Evolutionary conservation across 1,284 basidiomycete species (phyloP).

Genomic region (Sanghuangporus baumii): DNA sequence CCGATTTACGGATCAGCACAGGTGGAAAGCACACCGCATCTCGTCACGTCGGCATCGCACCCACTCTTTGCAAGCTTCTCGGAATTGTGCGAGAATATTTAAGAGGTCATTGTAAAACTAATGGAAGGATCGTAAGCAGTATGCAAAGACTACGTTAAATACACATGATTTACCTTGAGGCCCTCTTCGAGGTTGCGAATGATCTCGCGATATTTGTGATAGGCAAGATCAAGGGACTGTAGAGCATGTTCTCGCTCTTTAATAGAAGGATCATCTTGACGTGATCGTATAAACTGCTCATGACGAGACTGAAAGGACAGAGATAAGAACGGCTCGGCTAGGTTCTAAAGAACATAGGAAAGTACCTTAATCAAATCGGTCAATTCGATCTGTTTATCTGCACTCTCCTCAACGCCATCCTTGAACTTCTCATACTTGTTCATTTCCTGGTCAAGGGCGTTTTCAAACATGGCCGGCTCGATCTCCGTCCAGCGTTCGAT

Average conservation of each 20-base stretch:
- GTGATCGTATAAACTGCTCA: conserved; percentile 71
- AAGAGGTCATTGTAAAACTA: conserved; percentile 85
- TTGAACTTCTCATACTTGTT: conserved; percentile 78
- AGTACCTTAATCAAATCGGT: conserved; percentile 67
- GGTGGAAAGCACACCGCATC: conserved; percentile 19
- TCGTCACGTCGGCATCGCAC: conserved; percentile 64
- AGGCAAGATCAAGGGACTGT: conserved; percentile 84
- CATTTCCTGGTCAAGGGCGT: conserved; percentile 73
- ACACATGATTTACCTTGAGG: conserved; percentile 50
- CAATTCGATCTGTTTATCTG: conserved; percentile 57
- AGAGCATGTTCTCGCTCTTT: conserved; percentile 82
- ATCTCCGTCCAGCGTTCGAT: conserved; percentile 68
- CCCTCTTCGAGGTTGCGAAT: conserved; percentile 84
- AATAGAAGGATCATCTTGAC: conserved; percentile 73
- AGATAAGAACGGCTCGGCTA: background rate
- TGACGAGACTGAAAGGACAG: conserved; percentile 55
- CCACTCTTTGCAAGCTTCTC: conserved; percentile 72
- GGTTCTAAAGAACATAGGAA: background rate
- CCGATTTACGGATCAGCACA: background rate
- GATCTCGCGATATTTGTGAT: conserved; percentile 87
- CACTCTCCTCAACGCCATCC: conserved; percentile 56
- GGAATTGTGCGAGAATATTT: conserved; percentile 66
- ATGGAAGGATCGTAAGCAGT: background rate
- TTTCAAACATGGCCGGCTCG: conserved; percentile 81
- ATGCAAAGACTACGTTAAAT: background rate